A percentile compares a stretch with the other conserved stretches of the same genome.
Evolutionary conservation across 192 early-diverging fungal species (phyloP).

Genomic region (Podochytrium sp.): DNA sequence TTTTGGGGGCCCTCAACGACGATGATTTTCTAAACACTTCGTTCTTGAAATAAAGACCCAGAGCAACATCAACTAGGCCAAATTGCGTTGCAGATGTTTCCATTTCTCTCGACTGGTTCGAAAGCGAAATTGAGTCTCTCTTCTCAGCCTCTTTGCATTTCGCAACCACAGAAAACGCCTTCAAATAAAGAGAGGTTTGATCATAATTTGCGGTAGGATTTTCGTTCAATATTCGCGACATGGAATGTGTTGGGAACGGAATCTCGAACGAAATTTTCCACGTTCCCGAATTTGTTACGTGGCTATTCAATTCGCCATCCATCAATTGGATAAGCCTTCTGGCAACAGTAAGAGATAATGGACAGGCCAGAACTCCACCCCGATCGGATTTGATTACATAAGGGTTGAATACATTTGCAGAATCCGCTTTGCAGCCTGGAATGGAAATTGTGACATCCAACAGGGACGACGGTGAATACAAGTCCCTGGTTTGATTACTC

Average conservation of each 20-base stretch:
- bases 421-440: too few relatives aligned
- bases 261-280: constrained; percentile 1
- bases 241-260: not conserved
- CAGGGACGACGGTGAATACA: too few relatives aligned
- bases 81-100: not conserved
- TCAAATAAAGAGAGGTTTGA: not conserved
- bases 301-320: not conserved
- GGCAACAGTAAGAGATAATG: not conserved
- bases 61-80: not conserved
- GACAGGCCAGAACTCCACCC: not conserved
- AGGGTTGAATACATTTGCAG: not conserved
- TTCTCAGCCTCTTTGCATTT: not conserved
- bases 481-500: too few relatives aligned
- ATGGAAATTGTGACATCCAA: too few relatives aligned
- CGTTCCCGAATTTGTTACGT: not conserved
- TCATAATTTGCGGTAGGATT: not conserved
- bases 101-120: not conserved
- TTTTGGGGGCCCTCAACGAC: not conserved
- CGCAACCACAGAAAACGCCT: not conserved
- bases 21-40: not conserved
- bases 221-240: not conserved
- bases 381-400: not conserved
- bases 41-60: not conserved
- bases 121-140: not conserved
- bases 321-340: not conserved